Conservation (phyloP, 805 yeast genomes). For the Nakazawaea laoshanensis region DNA sequence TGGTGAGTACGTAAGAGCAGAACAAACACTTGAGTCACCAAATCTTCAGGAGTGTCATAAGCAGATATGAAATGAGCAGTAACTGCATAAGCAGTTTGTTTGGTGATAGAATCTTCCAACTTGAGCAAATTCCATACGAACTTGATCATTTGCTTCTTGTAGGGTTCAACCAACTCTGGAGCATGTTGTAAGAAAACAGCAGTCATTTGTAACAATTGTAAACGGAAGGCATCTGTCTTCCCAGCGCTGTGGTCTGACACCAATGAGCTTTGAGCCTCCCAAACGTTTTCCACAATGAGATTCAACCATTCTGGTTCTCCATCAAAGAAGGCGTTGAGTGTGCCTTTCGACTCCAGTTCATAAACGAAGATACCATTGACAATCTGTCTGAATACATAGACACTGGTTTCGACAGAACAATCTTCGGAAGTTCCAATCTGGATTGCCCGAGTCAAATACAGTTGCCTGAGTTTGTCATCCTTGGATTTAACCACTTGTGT, state of each 20-base stretch:
- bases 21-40: constrained; percentile 88
- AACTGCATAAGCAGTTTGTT: constrained; percentile 87
- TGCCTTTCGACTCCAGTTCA: constrained; percentile 45
- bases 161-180: constrained; percentile 47
- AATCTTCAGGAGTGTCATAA: constrained; percentile 80
- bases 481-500: constrained; percentile 41
- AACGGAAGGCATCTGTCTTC: constrained; percentile 61
- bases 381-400: constrained; percentile 52
- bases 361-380: constrained; percentile 58
- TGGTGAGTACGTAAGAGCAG: constrained; percentile 82
- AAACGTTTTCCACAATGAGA: constrained; percentile 51
- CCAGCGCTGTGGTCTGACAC: constrained; percentile 52
- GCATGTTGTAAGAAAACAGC: constrained; percentile 66
- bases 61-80: constrained; percentile 80
- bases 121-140: constrained; percentile 93
- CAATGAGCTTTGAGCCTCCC: constrained; percentile 58
- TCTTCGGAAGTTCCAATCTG: constrained; percentile 38
- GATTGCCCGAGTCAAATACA: constrained; percentile 43
- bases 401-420: constrained; percentile 40
- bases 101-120: constrained; percentile 79
- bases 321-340: constrained; percentile 31
- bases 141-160: constrained; percentile 78
- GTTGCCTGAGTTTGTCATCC: constrained; percentile 37
- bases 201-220: constrained; percentile 75
- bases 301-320: constrained; percentile 53